These are phyloP conservation scores for Catharanthus roseus DNA, from an alignment of 257 asterid species.

Conservation along the genomic window DNA sequence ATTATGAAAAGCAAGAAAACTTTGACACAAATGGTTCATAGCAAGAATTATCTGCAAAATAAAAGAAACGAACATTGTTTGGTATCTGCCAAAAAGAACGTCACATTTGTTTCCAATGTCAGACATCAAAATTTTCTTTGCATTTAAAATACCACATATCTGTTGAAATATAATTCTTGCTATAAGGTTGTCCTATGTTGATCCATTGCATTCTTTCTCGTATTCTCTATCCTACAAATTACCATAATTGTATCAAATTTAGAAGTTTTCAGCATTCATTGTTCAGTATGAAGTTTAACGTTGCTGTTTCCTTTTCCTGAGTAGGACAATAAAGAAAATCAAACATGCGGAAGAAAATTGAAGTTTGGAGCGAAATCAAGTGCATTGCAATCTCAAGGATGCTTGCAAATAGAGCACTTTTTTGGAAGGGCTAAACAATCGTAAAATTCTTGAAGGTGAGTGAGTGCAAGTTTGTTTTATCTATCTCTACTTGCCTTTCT, in stretches of 20 bases:
- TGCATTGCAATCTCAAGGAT: constrained; percentile 46
- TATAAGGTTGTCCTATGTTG: not conserved
- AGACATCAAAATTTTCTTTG: not conserved
- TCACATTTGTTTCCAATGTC: not conserved
- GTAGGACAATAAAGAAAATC: constrained; percentile 43
- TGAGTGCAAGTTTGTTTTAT: not conserved
- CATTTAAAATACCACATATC: not conserved
- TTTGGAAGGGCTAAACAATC: constrained; percentile 53
- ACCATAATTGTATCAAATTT: not conserved
- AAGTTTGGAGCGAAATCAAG: constrained; percentile 40
- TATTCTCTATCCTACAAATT: not conserved
- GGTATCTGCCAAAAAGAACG: not conserved
- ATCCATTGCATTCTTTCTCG: not conserved
- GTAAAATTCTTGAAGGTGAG: not conserved
- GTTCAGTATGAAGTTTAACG: not conserved
- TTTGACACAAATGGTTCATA: not conserved
- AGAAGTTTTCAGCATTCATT: not conserved
- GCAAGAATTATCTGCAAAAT: not conserved
- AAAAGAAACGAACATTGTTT: not conserved
- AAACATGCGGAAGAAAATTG: constrained; percentile 37
- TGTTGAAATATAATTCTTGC: not conserved
- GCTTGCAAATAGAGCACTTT: constrained; percentile 79
- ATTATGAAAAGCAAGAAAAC: not conserved
- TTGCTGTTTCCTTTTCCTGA: constrained; percentile 17
- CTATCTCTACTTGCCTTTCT: not conserved